These are phyloP conservation scores for Cladosporium austrohemisphaericum DNA, from an alignment of 2,329 filamentous ascomycete genomes.

Conservation along the genomic window DNA sequence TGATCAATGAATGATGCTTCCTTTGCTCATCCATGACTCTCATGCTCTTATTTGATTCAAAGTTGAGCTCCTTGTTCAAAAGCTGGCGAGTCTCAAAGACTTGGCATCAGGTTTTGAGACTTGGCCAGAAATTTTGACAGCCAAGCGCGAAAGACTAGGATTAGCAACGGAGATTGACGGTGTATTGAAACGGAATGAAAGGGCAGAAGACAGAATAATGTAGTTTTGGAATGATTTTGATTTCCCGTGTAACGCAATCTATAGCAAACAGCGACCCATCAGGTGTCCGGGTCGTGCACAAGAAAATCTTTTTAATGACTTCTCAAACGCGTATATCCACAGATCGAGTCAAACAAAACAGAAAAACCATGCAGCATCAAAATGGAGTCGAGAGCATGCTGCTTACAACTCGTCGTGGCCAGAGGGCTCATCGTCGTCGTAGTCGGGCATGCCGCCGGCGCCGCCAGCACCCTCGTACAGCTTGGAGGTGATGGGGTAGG, in stretches of 20 bases:
- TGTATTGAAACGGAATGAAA: too few species aligned
- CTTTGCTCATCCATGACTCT: background rate
- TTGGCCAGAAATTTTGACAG: too few species aligned
- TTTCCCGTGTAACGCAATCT: slow-evolving; percentile 2
- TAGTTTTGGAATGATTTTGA: background rate
- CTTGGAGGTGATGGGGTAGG: slow-evolving; percentile 99
- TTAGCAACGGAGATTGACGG: too few species aligned
- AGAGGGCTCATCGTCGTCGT: slow-evolving; percentile 62
- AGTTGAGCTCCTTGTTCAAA: too few species aligned
- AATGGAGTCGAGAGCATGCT: background rate
- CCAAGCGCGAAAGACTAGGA: too few species aligned
- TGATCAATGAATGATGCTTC: too few species aligned
- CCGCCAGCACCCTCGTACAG: slow-evolving; percentile 66
- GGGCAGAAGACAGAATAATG: background rate
- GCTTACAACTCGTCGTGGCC: slow-evolving; percentile 49
- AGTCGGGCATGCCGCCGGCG: slow-evolving; percentile 55
- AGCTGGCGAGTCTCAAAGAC: too few species aligned
- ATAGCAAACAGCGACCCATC: slow-evolving; percentile 5
- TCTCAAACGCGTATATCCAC: slow-evolving; percentile 9
- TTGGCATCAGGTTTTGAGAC: background rate
- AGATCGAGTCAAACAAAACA: slow-evolving; percentile 5
- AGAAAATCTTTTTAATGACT: background rate
- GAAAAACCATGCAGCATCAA: background rate
- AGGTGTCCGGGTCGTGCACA: background rate
- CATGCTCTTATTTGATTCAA: too few species aligned